Conservation (phyloP, 768 basidiomycete species). For the Tylopilus sp. region DNA sequence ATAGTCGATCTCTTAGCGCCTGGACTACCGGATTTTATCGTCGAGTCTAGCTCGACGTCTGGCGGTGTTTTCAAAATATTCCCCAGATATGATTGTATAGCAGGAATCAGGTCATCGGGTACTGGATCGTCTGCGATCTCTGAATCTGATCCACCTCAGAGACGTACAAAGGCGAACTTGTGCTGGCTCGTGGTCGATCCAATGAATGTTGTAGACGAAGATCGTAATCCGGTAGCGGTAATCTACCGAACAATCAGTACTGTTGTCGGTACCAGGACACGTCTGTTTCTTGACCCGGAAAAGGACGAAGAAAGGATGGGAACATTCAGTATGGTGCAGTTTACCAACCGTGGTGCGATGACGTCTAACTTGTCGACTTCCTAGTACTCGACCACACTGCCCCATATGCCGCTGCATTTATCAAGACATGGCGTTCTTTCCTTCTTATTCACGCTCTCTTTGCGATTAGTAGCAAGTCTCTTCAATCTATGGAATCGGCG, state of each 20-base stretch:
- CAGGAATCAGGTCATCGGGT: background rate
- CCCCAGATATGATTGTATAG: slow-evolving; percentile 3
- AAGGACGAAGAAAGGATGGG: background rate
- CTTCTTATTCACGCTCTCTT: background rate
- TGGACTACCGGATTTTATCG: slow-evolving; percentile 16
- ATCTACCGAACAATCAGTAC: background rate
- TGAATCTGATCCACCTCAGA: background rate
- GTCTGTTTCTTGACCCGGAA: background rate
- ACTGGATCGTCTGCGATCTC: background rate
- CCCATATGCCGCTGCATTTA: slow-evolving; percentile 1
- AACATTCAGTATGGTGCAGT: background rate
- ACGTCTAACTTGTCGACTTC: background rate
- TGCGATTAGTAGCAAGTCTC: background rate
- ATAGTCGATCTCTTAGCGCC: slow-evolving; percentile 11
- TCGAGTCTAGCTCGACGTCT: background rate
- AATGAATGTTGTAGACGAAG: background rate
- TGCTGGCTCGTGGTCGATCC: background rate
- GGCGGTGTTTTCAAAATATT: background rate
- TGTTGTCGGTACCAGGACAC: background rate
- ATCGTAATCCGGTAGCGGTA: background rate
- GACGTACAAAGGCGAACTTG: background rate
- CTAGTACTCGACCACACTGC: slow-evolving; percentile 4
- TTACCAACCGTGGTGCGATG: background rate
- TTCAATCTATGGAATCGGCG: background rate
- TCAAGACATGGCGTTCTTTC: slow-evolving; percentile 3